Evolutionary conservation across 2,329 filamentous ascomycete genomes (phyloP).

Genomic region (Geosmithia morbida): DNA sequence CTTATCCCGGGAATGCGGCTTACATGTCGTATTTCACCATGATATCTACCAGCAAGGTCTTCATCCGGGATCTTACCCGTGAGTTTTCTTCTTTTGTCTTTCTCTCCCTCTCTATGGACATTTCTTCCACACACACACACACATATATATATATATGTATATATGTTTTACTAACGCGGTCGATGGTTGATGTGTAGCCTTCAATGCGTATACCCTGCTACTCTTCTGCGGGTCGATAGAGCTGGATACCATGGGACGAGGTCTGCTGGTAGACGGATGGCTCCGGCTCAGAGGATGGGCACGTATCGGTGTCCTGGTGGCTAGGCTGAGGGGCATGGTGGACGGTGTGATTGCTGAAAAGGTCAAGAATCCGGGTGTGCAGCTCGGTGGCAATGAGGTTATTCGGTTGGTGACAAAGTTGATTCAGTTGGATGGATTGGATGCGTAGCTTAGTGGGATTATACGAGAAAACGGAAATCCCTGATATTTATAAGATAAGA

Average conservation of each 20-base stretch:
- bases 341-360: slow-evolving; percentile 72
- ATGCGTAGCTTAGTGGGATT: too few relatives aligned
- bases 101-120: too few relatives aligned
- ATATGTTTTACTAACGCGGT: too few relatives aligned
- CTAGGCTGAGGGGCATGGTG: slow-evolving; percentile 69
- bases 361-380: slow-evolving; percentile 58
- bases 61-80: slow-evolving; percentile 83
- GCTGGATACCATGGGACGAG: slow-evolving; percentile 76
- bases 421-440: slow-evolving; percentile 81
- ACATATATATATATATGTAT: too few relatives aligned
- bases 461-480: too few relatives aligned
- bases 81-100: slow-evolving; percentile 21
- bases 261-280: slow-evolving; percentile 87
- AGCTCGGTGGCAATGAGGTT: slow-evolving; percentile 47
- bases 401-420: slow-evolving; percentile 65
- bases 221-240: slow-evolving; percentile 77
- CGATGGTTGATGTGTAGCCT: slow-evolving; percentile 49
- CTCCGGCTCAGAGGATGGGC: slow-evolving; percentile 79
- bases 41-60: slow-evolving; percentile 84
- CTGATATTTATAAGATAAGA: too few relatives aligned
- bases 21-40: slow-evolving; percentile 88
- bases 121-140: too few relatives aligned
- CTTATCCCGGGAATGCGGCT: slow-evolving; percentile 57
- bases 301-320: slow-evolving; percentile 79
- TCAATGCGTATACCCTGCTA: slow-evolving; percentile 78